Evolutionary conservation across 1,284 basidiomycete genomes (phyloP), one percentile per base, ranked within the genome.

Genomic region (Fomitopsis betulina): DNA sequence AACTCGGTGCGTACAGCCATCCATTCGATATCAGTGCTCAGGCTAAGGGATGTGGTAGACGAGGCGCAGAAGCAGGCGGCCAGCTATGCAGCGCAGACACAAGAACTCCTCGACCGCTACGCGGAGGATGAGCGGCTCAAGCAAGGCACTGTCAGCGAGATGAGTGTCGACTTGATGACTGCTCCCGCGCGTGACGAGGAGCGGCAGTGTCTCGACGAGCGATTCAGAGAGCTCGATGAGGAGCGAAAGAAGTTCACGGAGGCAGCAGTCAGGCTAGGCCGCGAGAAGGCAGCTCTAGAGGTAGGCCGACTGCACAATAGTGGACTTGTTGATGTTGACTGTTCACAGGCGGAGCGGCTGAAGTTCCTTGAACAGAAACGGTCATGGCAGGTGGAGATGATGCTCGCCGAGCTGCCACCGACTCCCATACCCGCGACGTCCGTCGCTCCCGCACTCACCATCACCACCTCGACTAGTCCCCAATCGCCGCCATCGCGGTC

Each of bases 191-290:
- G 71, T 53, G 83, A 86, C 59, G 76, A 77, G 38, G 83, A 86
- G 65, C 76, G 72, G 47, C 77, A 82, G 51, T 74, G 78, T 19
- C 68, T 88, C 35, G 79, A 82, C 33, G 73, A 70, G 23, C 75
- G 83, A 50, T 77, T 75, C 63, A 72, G 70, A 53, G 79, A 86
- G 50, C 81, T 94, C 7, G 86, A 92, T 54, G 75, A 79, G 10
- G 89, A 94, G 65, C 79, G 87, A 12, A 75, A 75, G 54, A 82
- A 83, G 60, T 85, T 91, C 63, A 84, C 84, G 0, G 83, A 87
- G 58, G 85, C 84, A 12, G 78, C 84, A 13, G 73, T 87, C 19
- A 79, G 77, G 59, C 71, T 94, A 15, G 82, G 82, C 0, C 81
- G 82, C 62, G 91, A 93, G 60, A 83, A 83, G 65, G 80, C 82